Base-by-base conservation (phyloP, 2,329 filamentous ascomycete genomes). In the Elsinoe fawcettii region DNA sequence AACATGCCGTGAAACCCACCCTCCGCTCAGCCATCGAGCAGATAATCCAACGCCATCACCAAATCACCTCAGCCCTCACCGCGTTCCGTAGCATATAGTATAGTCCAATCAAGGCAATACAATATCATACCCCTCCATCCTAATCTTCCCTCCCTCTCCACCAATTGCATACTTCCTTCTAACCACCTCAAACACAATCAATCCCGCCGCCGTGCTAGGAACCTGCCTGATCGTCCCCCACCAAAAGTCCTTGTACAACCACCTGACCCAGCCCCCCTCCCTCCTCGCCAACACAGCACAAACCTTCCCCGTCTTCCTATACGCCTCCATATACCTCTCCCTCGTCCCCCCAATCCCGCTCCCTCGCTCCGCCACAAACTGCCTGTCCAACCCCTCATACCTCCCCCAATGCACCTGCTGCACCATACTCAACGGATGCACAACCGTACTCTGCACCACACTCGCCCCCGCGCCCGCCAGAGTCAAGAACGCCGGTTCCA, bases 131-230 rank as follows among this genome's bases (percentile, higher is more conserved):
- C 85, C 84, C 61, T 87, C 85, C 67, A 82, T 81, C 51, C 77
- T 80, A 55, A 87, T 88, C 63, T 77, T 77, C 61, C 83, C 83
- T 64, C 79, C 79, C 51, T 86, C 84, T 16, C 76, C 76, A 1
- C 79, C 77, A 58, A 80, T 75, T 1, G 84, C 84, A 63, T 89
- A 90, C 70, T 88, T 88, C 34, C 86, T 76, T 58, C 87, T 75
- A 36, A 90, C 82, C 44, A 91, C 67, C 71, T 91, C 87, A 67
- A 91, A 91, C 18, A 89, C 87, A 63, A 91, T 88, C 59, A 91
- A 68, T 0, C 86, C 87, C 0, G 87, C 87, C 59, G 84, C 87
- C 1, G 87, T 90, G 66, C 85, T 88, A 0, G 87, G 87, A 1
- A 88, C 85, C 70, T 90, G 86, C 4, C 85, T 76, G 55, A 90